phyloP scores from a whole-genome alignment of 116 monocot genomes.

The Zostera marina region DNA sequence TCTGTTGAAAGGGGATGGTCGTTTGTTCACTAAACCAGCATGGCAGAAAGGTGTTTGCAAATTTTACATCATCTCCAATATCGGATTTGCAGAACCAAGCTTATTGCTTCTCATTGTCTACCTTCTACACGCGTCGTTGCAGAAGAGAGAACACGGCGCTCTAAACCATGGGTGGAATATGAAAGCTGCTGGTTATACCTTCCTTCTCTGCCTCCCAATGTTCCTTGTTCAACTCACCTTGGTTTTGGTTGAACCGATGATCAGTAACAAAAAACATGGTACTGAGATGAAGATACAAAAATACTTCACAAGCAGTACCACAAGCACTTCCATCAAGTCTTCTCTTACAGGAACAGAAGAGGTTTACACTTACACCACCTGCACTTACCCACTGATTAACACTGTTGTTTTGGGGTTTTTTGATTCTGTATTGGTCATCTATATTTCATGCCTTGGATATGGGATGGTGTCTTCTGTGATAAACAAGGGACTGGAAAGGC shows the following conservation, averaged over 20 bases:
- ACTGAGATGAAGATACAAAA: slow-evolving; percentile 17
- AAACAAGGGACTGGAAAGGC: slow-evolving; percentile 57
- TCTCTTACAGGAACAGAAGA: slow-evolving; percentile 10
- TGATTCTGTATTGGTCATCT: slow-evolving; percentile 31
- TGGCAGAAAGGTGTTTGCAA: slow-evolving; percentile 67
- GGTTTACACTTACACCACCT: slow-evolving; percentile 29
- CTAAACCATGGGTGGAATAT: slow-evolving; percentile 58
- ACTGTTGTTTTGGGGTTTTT: slow-evolving; percentile 58
- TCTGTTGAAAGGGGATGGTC: slow-evolving; percentile 30
- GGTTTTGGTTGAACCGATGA: slow-evolving; percentile 38
- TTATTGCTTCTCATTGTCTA: slow-evolving; percentile 62
- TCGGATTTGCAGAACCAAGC: slow-evolving; percentile 89
- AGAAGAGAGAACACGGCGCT: slow-evolving; percentile 37
- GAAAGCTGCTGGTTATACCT: slow-evolving; percentile 24
- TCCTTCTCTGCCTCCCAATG: slow-evolving; percentile 45
- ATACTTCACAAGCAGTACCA: slow-evolving; percentile 19
- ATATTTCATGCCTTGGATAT: slow-evolving; percentile 39
- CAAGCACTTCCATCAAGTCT: slow-evolving; percentile 6
- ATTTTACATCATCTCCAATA: slow-evolving; percentile 73
- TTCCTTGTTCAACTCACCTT: slow-evolving; percentile 41
- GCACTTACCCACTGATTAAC: slow-evolving; percentile 73
- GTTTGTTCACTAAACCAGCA: slow-evolving; percentile 19
- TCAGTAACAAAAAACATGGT: slow-evolving; percentile 11
- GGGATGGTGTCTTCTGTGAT: slow-evolving; percentile 52
- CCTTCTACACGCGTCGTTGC: slow-evolving; percentile 66